Conservation (phyloP, 1,139 yeast genomes). For the Candida sp. region DNA sequence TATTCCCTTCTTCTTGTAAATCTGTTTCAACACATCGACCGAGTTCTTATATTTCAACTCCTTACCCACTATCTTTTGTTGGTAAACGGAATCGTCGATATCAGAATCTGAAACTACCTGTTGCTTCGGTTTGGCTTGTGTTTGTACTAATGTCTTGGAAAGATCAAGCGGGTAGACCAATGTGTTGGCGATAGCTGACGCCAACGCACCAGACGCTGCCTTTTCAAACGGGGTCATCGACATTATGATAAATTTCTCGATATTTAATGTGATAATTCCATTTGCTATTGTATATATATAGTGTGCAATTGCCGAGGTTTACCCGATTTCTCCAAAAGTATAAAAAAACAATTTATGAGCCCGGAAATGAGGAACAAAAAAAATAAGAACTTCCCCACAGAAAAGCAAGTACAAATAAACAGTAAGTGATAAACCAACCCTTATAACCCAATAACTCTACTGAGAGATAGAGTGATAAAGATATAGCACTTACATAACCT, state of each 20-base stretch:
- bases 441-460: too few species aligned
- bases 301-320: neutral
- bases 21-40: constrained; percentile 58
- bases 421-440: too few species aligned
- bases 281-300: neutral
- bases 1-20: constrained; percentile 60
- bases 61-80: constrained; percentile 12
- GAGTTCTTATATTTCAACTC: constrained; percentile 53
- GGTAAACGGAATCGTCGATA: constrained; percentile 24
- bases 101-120: constrained; percentile 12
- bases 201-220: constrained; percentile 83
- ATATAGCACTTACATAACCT: too few species aligned
- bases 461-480: too few species aligned
- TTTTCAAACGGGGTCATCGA: constrained; percentile 58
- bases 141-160: constrained; percentile 70
- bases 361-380: too few species aligned
- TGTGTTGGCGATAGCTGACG: constrained; percentile 81
- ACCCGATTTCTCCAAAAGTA: neutral
- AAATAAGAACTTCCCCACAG: too few species aligned
- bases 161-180: constrained; percentile 74
- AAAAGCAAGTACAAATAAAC: too few species aligned
- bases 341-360: too few species aligned
- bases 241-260: constrained; percentile 16
- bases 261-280: neutral
- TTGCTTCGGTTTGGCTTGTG: constrained; percentile 44